Base-by-base conservation (phyloP, 164 flowering plant species). In the Vitis rotundifolia region DNA sequence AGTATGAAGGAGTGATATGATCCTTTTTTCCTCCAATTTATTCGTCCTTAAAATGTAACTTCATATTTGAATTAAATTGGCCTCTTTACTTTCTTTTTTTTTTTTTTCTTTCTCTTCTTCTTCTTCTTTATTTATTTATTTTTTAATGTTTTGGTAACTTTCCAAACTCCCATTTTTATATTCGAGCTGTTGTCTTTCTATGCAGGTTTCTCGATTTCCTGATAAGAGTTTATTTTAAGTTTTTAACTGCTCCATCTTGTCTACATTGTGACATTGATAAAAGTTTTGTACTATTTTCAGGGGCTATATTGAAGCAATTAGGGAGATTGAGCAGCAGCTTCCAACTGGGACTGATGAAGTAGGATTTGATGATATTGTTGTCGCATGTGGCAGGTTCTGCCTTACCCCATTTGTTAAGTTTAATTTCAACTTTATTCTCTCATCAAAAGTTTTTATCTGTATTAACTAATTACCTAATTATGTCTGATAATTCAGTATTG, bases 371-470 rank as follows among this genome's bases (percentile, higher is more conserved):
- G 97, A 93, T 76, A 87, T 93, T 73, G 90, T 90, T 66, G 96
- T 83, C 19, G 99, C 97, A 65, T 93, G 98, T 75, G 98, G 98
- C 87, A 93, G 98, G 98, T 95, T 56, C 66, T 69, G 13, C 70
- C 69, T 73, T 68, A n/a, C 61, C 64, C 68, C 52, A 59, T 53
- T 61, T 48, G 22, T 66, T 53, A 2, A 37, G 48, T 22, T 55
- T 61, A 29, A 49, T n/a, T 50, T 8, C 48, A 16, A 67, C 9
- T 63, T 31, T 31, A 31, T 31, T 3, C 44, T 31, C 7, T 31
- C 44, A 31, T 31, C 6, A 31, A 31, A 31, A 31, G 44, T 31
- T 31, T 22, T 31, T 31, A 31, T 31, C 7, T 31, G 44, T 31
- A 6, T 31, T 31, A 31, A 31, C 44, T 31, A 4, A 31, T 31